Evolutionary conservation across 495 filamentous ascomycete genomes (phyloP), one percentile per base, ranked within the genome.

Genomic region (Annulohypoxylon bovei): DNA sequence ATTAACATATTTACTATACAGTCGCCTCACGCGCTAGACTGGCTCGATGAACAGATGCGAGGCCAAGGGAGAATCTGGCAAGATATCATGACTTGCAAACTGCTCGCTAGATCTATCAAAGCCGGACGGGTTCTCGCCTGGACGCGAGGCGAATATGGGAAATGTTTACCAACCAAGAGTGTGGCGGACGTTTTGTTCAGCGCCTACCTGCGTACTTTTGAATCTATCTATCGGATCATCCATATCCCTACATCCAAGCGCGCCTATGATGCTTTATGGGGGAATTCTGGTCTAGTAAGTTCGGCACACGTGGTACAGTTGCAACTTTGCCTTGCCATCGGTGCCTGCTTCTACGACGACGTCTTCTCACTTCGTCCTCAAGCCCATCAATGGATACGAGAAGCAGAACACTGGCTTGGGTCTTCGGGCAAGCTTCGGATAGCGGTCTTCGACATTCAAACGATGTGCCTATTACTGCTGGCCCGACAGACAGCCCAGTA

Each of bases 351-450:
- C 42, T 84, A 89, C 50, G 86, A 87, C 18, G 80, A 83, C 11
- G 64, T 62, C 0, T 77, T 74, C 33, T 72, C 81, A 18, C 75
- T 82, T 11, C 86, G 87, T 27, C 79, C 77, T 12, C 83, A 79
- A 6, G 87, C 86, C 0, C 71, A 83, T 9, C 81, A 86, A 60
- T 91, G 89, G 88, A 81, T 89, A 2, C 79, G 86, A 25, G 85
- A 89, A 62, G 86, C 87, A 1, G 86, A 87, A 50, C 81, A 83
- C 50, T 91, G 88, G 88, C 80, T 90, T 1, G 79, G 84, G 12
- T 82, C 80, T 28, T 81, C 86, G 0, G 81, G 84, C 30, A 88
- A 88, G 77, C 81, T 81, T 54, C 81, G 87, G 0, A 73, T 85
- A 6, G 84, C 84, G 52, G 79, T 90, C 8, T 80, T 79, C 7